phyloP scores from a whole-genome alignment of 129 eudicot species.

The Flaveria bidentis region DNA sequence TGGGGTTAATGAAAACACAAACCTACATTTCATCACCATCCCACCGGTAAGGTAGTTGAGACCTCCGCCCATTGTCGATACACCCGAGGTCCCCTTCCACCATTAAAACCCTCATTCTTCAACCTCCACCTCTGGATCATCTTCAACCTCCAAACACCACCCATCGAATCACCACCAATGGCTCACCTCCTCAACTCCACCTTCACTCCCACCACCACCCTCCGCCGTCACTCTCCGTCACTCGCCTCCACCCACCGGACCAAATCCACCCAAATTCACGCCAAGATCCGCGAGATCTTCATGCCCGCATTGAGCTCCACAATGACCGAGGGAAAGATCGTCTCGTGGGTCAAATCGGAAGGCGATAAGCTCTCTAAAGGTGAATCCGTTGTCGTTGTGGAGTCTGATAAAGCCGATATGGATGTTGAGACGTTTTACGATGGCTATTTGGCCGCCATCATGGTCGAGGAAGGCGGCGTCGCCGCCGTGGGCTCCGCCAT shows the following conservation, averaged over 20 bases:
- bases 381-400: constrained; percentile 89
- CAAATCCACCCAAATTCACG: constrained; percentile 36
- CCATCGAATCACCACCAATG: constrained; percentile 38
- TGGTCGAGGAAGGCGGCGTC: constrained; percentile 82
- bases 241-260: constrained; percentile 21
- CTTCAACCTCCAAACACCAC: constrained; percentile 14
- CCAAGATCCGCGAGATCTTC: constrained; percentile 92
- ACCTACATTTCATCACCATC: constrained; percentile 33
- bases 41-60: constrained; percentile 60
- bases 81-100: constrained; percentile 38
- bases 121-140: not conserved
- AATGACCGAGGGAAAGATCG: constrained; percentile 97
- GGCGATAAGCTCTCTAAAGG: constrained; percentile 92
- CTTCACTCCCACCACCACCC: constrained; percentile 56
- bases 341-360: constrained; percentile 88
- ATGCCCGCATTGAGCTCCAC: constrained; percentile 98
- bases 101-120: not conserved
- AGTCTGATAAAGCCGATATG: constrained; percentile 98
- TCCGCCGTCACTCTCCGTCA: constrained; percentile 38
- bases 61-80: constrained; percentile 76
- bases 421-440: constrained; percentile 97
- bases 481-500: constrained; percentile 95
- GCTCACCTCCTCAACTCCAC: constrained; percentile 79
- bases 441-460: constrained; percentile 83
- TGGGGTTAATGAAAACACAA: not conserved